phyloP scores from a whole-genome alignment of 306 rosid species.

The Casuarina glauca region DNA sequence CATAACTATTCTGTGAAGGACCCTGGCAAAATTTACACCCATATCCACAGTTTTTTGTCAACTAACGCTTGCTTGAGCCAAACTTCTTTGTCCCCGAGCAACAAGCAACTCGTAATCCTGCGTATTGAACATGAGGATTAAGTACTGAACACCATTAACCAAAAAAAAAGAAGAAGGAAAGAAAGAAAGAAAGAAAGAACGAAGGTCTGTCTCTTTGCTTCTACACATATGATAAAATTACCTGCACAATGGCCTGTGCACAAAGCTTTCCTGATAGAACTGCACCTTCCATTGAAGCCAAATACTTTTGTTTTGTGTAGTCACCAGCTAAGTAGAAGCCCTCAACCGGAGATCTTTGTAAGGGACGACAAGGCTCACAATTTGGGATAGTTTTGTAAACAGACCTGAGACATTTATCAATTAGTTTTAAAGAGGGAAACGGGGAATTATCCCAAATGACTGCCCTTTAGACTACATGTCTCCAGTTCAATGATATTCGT shows the following conservation, averaged over 20 bases:
- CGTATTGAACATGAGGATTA: constrained; percentile 16
- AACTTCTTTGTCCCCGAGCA: constrained; percentile 44
- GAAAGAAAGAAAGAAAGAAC: background rate
- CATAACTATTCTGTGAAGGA: constrained; percentile 4
- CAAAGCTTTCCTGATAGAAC: constrained; percentile 96
- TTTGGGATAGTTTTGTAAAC: constrained; percentile 89
- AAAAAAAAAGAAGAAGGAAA: background rate
- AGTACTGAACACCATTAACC: background rate
- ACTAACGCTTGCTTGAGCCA: constrained; percentile 55
- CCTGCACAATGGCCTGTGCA: constrained; percentile 95
- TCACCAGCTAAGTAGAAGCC: constrained; percentile 97
- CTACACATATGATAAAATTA: constrained; percentile 30
- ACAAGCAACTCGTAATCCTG: constrained; percentile 75
- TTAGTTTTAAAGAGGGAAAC: constrained; percentile 25
- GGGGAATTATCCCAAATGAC: background rate
- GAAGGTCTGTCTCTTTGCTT: background rate
- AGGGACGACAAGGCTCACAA: constrained; percentile 92
- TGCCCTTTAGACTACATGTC: constrained; percentile 4
- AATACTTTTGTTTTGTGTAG: constrained; percentile 90
- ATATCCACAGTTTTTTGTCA: constrained; percentile 29
- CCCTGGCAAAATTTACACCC: constrained; percentile 17
- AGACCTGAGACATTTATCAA: constrained; percentile 52
- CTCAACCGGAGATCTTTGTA: constrained; percentile 89
- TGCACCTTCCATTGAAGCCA: constrained; percentile 99
- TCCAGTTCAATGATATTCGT: constrained; percentile 5